Percentiles rank a stretch among this genome's conserved stretches.
Evolutionary conservation across 495 filamentous ascomycete species (phyloP).

Genomic region (Lophium mytilinum): DNA sequence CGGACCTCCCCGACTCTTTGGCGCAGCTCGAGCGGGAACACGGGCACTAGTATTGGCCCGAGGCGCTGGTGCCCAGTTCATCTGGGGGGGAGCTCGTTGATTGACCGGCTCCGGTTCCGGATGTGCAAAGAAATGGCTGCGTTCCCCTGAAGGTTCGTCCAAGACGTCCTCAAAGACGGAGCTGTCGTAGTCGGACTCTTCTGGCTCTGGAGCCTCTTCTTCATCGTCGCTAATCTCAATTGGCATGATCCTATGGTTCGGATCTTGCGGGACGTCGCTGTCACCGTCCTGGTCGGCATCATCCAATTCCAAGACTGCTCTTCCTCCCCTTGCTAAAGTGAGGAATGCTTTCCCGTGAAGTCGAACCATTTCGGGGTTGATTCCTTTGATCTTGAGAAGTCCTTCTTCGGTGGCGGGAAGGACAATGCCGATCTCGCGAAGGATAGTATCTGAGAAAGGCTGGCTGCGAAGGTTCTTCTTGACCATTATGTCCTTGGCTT

Average conservation of each 20-base stretch:
- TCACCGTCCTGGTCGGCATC: slow-evolving; percentile 14
- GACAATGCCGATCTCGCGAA: slow-evolving; percentile 75
- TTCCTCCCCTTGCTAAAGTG: slow-evolving; percentile 50
- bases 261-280: slow-evolving; percentile 21
- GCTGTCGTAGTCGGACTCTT: slow-evolving; percentile 30
- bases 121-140: slow-evolving; percentile 6
- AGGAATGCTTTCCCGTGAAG: slow-evolving; percentile 62
- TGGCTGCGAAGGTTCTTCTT: slow-evolving; percentile 50
- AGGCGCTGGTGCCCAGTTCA: no score
- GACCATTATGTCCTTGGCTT: slow-evolving; percentile 59
- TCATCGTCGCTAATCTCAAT: slow-evolving; percentile 62
- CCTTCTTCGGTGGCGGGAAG: slow-evolving; percentile 55
- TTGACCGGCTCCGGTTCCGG: slow-evolving; percentile 18
- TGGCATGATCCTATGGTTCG: slow-evolving; percentile 56
- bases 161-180: background rate
- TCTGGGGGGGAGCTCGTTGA: background rate
- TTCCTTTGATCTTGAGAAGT: slow-evolving; percentile 59
- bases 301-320: slow-evolving; percentile 46
- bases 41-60: no score
- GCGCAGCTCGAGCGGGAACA: background rate
- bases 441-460: slow-evolving; percentile 69
- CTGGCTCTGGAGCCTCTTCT: slow-evolving; percentile 36
- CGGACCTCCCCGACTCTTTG: background rate
- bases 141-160: background rate
- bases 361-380: slow-evolving; percentile 61